Evolutionary conservation across 441 rosid genomes (phyloP), one percentile per base, ranked within the genome.

Genomic region (Arabidopsis lyrata): DNA sequence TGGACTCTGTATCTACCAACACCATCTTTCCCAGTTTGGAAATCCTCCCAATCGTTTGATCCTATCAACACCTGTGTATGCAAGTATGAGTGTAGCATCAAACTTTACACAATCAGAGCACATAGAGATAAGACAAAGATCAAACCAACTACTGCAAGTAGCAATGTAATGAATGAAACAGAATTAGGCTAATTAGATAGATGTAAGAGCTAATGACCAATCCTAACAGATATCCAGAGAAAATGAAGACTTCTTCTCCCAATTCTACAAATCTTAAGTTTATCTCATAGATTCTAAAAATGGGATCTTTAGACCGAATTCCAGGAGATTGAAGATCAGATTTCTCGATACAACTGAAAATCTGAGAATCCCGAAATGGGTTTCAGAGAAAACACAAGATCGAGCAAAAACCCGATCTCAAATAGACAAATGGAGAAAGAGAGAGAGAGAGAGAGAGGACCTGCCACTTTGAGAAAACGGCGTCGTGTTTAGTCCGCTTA

Each of bases 391-490:
- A 35, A 72, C 47, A 69, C 48, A 32, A 55, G 59, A 44, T 61
- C 3, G 24, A 75, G 67, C 44, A 50, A 61, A 52, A 61, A 5
- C 5, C 64, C 20, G 20, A 70, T 53, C 49, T 38, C 38, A 39
- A 39, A 63, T 3, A 11, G 12, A 39, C 15, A 39, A 42, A 49
- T 39, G 35, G 76, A n/a, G 31, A 41, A 2, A 6, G 16, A 20
- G 38, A 52, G 27, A 52, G 56, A 50, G 52, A 35, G 59, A 36
- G 32, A 5, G 52, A 75, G 66, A 48, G 65, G 66, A 88, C 98
- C 91, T 88, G 80, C 97, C 99, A 92, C 32, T 82, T 81, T 71
- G 87, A 86, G 88, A 92, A 90, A n/a, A 75, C 67, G 15, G 87
- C 34, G 70, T 86, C 97, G 83, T 94, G 89, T 48, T 86, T 88